Evolutionary conservation across 495 filamentous ascomycete genomes (phyloP), one percentile per base, ranked within the genome.

Genomic region (Penicillium cosmopolitanum): DNA sequence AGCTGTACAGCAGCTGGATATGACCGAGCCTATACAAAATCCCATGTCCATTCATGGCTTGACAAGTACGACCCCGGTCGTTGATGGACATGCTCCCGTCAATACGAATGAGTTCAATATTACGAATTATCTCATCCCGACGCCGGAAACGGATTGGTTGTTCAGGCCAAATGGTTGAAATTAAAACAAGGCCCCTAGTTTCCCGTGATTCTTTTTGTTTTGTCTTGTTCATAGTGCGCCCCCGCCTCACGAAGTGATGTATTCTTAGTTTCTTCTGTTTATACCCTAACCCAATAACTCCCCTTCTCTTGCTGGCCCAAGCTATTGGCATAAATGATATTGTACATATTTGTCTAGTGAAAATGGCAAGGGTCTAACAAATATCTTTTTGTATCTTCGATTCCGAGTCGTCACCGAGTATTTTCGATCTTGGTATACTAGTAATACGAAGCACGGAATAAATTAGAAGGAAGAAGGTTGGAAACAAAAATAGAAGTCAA

Each of bases 41-140:
- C 75, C 75, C 4, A 78, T 78, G 73, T 76, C 77, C 0, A 76
- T 78, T 21, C 69, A 78, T 58, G 77, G 75, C 10, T 57, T 78
- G 13, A 77, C 77, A 1, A 65, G 55, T 10, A 57, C 55, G 10
- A 59, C 55, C 1, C 50, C 71, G 0, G 66, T 71, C 8, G 66
- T 72, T 36, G 73, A 74, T 40, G 61, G 60, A 0, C 44, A 59
- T 11, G 25, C 64, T 11, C 31, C 66, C 5, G 50, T 61, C 3
- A 75, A 74, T 42, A 57, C 69, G 42, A 79, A 79, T 23, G 77
- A 80, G 56, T 78, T 80, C 53, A 80, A 79, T 55, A 79, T 80
- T 40, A 80, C 76, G 2, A 79, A 80, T 53, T 80, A 80, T 56
- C 35, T 80, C 33, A 74, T 80, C 15, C 77, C 77, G 8, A 80